phyloP scores from a whole-genome alignment of 1,139 yeast species.

The Blastobotrys persicus region DNA sequence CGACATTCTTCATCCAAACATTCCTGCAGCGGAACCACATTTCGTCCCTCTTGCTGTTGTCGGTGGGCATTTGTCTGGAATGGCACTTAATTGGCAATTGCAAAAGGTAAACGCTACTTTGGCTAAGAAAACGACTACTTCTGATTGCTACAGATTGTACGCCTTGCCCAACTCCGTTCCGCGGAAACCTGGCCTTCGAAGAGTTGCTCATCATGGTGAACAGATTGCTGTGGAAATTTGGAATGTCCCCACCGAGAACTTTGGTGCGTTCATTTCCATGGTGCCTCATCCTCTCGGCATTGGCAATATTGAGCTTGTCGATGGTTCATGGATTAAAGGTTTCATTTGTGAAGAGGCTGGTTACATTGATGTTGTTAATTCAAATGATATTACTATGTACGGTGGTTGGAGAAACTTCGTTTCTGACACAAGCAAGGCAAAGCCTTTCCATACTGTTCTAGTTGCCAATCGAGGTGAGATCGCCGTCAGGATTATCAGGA shows the following conservation, averaged over 20 bases:
- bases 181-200: slow-evolving; percentile 87
- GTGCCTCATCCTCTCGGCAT: slow-evolving; percentile 95
- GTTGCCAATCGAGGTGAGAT: slow-evolving; percentile 98
- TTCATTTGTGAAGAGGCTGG: slow-evolving; percentile 93
- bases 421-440: slow-evolving; percentile 40
- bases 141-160: slow-evolving; percentile 70
- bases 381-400: slow-evolving; percentile 71
- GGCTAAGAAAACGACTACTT: slow-evolving; percentile 61
- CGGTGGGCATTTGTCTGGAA: slow-evolving; percentile 89
- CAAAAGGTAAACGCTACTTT: slow-evolving; percentile 81
- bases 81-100: slow-evolving; percentile 92
- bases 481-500: slow-evolving; percentile 88
- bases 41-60: slow-evolving; percentile 80
- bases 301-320: slow-evolving; percentile 78
- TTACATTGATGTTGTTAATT: slow-evolving; percentile 58
- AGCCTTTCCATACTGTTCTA: slow-evolving; percentile 77
- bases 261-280: slow-evolving; percentile 80
- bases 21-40: slow-evolving; percentile 41
- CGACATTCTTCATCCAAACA: slow-evolving; percentile 41
- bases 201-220: slow-evolving; percentile 57
- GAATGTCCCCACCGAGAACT: slow-evolving; percentile 69
- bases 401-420: slow-evolving; percentile 89
- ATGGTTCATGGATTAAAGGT: slow-evolving; percentile 84
- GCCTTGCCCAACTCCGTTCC: slow-evolving; percentile 76
- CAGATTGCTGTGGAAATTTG: slow-evolving; percentile 75